Evolutionary conservation across 1,284 basidiomycete species (phyloP), one percentile per base, ranked within the genome.

Genomic region (Trichosporon inkin): DNA sequence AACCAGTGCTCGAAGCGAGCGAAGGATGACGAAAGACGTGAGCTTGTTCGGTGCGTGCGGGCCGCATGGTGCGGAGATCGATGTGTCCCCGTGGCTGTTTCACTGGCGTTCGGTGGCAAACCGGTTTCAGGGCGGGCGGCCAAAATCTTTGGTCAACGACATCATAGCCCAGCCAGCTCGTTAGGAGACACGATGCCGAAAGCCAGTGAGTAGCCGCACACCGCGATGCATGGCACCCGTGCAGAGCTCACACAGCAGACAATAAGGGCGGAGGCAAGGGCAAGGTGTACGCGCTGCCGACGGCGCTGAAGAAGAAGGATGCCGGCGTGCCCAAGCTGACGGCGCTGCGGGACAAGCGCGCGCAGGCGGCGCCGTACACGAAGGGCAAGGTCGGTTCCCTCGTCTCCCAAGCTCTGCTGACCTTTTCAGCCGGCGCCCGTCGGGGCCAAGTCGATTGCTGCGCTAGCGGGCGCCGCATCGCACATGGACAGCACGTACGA

Each of bases 271-370:
- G 59, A n/a, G 64, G 56, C 28, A 72, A 71, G 61, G 60, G 62
- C 55, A 75, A 73, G 64, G 67, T 71, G 35, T 73, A 72, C 37
- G 44, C 67, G 20, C 17, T 72, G 28, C 73, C 73, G 0, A 60
- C 68, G 6, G 62, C 72, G 44, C 44, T 49, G 8, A 51, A 52
- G 56, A 69, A 90, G 88, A 91, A 90, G 72, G 89, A 91, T 74
- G 87, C 87, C 49, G 89, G 89, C 16, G 80, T 92, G 1, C 89
- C 89, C 10, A 85, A 85, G 68, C 81, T 78, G 76, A 89, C 57
- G 88, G 86, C 57, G 53, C 56, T 56, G 60, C 70, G 68, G 65
- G 60, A 61, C 64, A 65, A 62, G 59, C 47, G 53, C 6, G 44
- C 55, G 56, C 58, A 76, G 69, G 57, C 69, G 55, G 68, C 65